These are phyloP conservation scores for Pleurotus djamor DNA, from an alignment of 768 basidiomycete genomes.

Conservation along the genomic window DNA sequence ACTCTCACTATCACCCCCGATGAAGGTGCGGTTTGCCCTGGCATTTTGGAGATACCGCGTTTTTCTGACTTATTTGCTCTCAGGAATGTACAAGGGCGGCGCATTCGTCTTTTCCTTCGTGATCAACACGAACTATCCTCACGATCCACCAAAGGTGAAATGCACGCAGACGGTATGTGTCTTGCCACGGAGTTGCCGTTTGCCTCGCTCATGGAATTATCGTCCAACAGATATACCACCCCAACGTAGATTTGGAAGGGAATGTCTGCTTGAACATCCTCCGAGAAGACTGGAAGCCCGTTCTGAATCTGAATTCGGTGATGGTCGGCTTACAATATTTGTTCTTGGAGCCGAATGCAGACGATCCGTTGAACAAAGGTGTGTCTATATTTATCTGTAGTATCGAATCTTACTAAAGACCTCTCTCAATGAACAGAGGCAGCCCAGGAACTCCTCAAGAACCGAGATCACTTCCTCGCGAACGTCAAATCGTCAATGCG, in stretches of 20 bases:
- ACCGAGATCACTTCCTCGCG: conserved; percentile 76
- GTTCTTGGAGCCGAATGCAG: conserved; percentile 98
- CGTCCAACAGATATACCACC: conserved; percentile 87
- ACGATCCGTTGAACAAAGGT: conserved; percentile 99
- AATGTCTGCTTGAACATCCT: conserved; percentile 99
- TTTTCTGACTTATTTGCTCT: not conserved
- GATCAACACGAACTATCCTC: conserved; percentile 98
- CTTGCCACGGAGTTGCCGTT: not conserved
- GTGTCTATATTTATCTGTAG: conserved; percentile 14
- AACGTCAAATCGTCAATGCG: conserved; percentile 90
- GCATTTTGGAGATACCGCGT: not conserved
- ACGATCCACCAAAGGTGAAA: conserved; percentile 99
- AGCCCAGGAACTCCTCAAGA: conserved; percentile 89
- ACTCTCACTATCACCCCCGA: conserved; percentile 93
- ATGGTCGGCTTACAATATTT: conserved; percentile 99
- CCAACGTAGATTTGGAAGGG: conserved; percentile 96
- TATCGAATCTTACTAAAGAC: too few species aligned
- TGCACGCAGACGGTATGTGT: conserved; percentile 85
- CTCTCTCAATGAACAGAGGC: conserved; percentile 63
- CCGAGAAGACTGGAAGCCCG: conserved; percentile 99
- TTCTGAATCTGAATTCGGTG: conserved; percentile 94
- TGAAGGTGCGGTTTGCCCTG: conserved; percentile 64
- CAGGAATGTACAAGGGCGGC: conserved; percentile 99
- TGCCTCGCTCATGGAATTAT: not conserved
- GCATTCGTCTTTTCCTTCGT: conserved; percentile 91